Percentiles rank a stretch among this genome's conserved stretches.
phyloP scores from a whole-genome alignment of 352 stramenopile species.

The Pythium angustatum region DNA sequence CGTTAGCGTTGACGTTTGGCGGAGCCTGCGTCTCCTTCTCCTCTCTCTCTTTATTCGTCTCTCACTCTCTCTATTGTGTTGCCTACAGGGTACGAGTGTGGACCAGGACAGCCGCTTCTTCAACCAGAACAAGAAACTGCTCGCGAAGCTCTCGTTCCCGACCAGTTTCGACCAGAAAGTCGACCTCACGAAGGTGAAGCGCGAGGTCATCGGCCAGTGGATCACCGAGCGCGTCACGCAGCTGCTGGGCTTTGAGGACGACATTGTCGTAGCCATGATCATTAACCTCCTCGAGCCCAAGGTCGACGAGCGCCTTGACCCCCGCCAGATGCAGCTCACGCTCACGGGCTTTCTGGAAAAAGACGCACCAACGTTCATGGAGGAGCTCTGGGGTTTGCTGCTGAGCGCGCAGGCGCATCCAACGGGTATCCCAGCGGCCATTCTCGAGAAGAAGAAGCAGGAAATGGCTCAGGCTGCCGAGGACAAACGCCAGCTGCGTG shows the following conservation, averaged over 20 bases:
- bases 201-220: conserved; percentile 90
- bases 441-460: conserved; percentile 91
- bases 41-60: not conserved
- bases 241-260: conserved; percentile 90
- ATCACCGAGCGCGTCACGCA: conserved; percentile 84
- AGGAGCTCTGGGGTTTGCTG: conserved; percentile 91
- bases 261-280: conserved; percentile 88
- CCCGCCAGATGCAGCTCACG: conserved; percentile 86
- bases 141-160: conserved; percentile 84
- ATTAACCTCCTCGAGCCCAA: conserved; percentile 85
- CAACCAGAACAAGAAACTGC: conserved; percentile 88
- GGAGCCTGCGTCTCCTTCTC: not conserved
- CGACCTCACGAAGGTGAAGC: conserved; percentile 89
- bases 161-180: conserved; percentile 76
- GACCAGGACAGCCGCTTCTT: conserved; percentile 87
- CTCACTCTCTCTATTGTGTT: not conserved
- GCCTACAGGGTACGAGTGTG: conserved; percentile 52
- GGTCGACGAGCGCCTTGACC: conserved; percentile 73
- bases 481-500: conserved; percentile 59
- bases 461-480: conserved; percentile 70
- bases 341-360: conserved; percentile 93
- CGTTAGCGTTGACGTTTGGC: no score
- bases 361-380: conserved; percentile 75
- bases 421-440: conserved; percentile 82
- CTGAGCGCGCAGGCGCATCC: conserved; percentile 87